Conservation (phyloP, 176 grass and related monocot species). For the Avena eriantha region DNA sequence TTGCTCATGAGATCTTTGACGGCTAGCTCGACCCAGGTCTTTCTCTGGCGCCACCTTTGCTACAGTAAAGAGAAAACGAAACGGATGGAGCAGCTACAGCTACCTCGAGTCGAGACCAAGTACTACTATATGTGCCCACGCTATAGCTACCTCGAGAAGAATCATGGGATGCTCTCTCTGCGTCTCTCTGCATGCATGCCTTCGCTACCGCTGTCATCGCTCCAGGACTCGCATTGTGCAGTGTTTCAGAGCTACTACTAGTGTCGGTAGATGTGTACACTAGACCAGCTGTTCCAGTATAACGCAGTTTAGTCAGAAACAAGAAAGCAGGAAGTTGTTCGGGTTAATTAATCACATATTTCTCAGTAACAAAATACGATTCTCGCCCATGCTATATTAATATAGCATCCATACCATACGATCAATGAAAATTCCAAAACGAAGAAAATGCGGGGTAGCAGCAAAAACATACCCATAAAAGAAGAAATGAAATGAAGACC, state of each 20-base stretch:
- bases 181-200: neutral
- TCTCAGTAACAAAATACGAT: too few species aligned
- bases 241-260: neutral
- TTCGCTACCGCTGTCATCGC: neutral
- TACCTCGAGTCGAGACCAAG: neutral
- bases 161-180: conserved; percentile 12
- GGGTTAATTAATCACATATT: too few species aligned
- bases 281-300: neutral
- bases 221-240: neutral
- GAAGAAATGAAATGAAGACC: too few species aligned
- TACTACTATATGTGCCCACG: too few species aligned
- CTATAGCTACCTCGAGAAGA: neutral
- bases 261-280: neutral
- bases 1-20: conserved; percentile 38
- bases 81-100: neutral
- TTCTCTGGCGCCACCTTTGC: neutral
- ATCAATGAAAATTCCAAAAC: too few species aligned
- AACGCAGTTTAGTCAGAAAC: too few species aligned
- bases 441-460: too few species aligned
- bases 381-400: too few species aligned
- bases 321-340: too few species aligned
- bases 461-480: too few species aligned
- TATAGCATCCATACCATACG: too few species aligned
- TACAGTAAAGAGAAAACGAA: neutral
- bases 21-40: neutral